These are phyloP conservation scores for Perkinsus marinus DNA, from an alignment of 169 alveolate genomes.

Conservation along the genomic window DNA sequence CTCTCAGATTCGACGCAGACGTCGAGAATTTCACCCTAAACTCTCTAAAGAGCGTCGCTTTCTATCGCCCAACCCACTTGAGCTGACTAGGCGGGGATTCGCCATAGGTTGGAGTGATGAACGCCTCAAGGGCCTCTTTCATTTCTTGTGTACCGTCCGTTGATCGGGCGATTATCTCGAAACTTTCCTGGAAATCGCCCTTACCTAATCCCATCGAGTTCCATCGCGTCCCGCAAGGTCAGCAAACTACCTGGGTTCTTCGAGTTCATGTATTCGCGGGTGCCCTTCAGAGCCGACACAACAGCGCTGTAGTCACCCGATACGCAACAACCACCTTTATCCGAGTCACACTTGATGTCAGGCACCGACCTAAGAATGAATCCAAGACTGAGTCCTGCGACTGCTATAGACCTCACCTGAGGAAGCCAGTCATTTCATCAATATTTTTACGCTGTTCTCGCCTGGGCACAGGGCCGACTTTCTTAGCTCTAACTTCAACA, in stretches of 20 bases:
- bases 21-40: too few species aligned
- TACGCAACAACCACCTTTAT: not conserved
- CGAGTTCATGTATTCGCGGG: not conserved
- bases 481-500: not conserved
- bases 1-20: too few species aligned
- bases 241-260: too few species aligned
- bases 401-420: not conserved
- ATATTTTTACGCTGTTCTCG: not conserved
- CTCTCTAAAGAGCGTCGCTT: too few species aligned
- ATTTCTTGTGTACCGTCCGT: not conserved
- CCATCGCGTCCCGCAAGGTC: too few species aligned
- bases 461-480: not conserved
- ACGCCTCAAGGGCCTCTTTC: not conserved
- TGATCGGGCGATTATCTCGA: not conserved
- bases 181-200: not conserved
- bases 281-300: not conserved
- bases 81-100: not conserved
- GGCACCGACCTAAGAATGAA: not conserved
- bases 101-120: not conserved
- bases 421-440: not conserved
- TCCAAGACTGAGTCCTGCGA: not conserved
- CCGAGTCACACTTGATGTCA: not conserved
- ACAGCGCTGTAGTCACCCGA: not conserved
- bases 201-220: too few species aligned
- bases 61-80: too few species aligned